A percentile compares a stretch with the other conserved stretches of the same genome.
Evolutionary conservation across 192 early-diverging fungal genomes (phyloP).

Genomic region (Coemansia sp.): DNA sequence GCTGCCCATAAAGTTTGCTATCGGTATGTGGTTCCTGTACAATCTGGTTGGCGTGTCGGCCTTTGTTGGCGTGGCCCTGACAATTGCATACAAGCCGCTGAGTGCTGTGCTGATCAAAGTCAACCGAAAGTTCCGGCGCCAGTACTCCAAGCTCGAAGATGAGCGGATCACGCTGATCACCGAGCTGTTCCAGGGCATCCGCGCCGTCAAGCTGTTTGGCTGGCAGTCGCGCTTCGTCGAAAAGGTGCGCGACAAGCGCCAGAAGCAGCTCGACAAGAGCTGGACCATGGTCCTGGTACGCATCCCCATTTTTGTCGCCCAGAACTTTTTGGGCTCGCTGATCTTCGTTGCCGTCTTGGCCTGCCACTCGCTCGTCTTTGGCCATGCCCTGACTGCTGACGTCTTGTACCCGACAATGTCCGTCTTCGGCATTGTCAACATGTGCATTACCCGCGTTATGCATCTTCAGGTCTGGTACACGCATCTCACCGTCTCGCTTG

Average conservation of each 20-base stretch:
- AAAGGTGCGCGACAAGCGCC: constrained; percentile 58
- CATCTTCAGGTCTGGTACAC: constrained; percentile 54
- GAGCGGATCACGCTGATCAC: constrained; percentile 69
- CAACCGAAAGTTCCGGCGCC: constrained; percentile 37
- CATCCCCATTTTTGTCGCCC: constrained; percentile 46
- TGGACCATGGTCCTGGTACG: background rate
- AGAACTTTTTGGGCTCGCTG: constrained; percentile 39
- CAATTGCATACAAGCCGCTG: constrained; percentile 58
- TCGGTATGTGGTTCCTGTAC: constrained; percentile 63
- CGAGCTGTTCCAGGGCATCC: constrained; percentile 78
- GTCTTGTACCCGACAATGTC: constrained; percentile 64
- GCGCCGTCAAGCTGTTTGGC: constrained; percentile 83
- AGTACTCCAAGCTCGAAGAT: constrained; percentile 54
- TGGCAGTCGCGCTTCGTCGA: constrained; percentile 70
- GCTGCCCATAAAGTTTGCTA: constrained; percentile 57
- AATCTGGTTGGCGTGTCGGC: constrained; percentile 74
- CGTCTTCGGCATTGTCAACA: constrained; percentile 58
- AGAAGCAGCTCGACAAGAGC: constrained; percentile 56
- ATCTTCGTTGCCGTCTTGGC: constrained; percentile 57
- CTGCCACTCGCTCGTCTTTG: constrained; percentile 58
- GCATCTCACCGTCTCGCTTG: constrained; percentile 60
- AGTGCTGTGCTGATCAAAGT: constrained; percentile 44
- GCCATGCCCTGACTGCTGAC: constrained; percentile 55
- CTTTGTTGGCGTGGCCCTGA: constrained; percentile 62
- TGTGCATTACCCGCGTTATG: constrained; percentile 50